Conservation (phyloP, 2,329 filamentous ascomycete species). For the Clonostachys byssicola region DNA sequence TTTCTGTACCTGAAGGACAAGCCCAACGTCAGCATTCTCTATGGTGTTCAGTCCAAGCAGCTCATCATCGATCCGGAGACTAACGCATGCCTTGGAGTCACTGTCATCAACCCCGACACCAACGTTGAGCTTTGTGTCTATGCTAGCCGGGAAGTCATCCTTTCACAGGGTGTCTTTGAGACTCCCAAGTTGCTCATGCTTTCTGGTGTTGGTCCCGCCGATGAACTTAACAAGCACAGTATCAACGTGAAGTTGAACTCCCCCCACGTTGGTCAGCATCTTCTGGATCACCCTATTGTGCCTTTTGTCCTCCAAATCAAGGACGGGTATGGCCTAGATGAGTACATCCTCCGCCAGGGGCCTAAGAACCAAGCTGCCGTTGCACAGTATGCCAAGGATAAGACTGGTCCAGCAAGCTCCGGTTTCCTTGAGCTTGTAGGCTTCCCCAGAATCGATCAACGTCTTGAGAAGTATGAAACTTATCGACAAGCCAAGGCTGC, state of each 20-base stretch:
- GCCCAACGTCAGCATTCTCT: conserved; percentile 48
- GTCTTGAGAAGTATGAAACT: conserved; percentile 38
- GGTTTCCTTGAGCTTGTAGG: conserved; percentile 46
- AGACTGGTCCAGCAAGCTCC: conserved; percentile 31
- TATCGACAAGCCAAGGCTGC: conserved; percentile 37
- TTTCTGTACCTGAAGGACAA: conserved; percentile 47
- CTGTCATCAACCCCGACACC: conserved; percentile 27
- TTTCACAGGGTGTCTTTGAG: conserved; percentile 54
- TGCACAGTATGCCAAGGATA: conserved; percentile 26
- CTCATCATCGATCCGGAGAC: conserved; percentile 42
- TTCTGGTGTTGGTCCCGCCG: conserved; percentile 54
- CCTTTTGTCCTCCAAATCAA: conserved; percentile 41
- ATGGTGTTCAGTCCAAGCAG: conserved; percentile 42
- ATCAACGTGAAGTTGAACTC: conserved; percentile 52
- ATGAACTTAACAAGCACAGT: conserved; percentile 44
- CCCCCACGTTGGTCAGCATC: conserved; percentile 59
- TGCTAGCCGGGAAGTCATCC: conserved; percentile 42
- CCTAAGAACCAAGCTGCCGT: conserved; percentile 23
- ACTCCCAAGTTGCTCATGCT: conserved; percentile 62
- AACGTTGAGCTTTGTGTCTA: conserved; percentile 34
- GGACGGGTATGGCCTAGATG: conserved; percentile 31
- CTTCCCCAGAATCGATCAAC: conserved; percentile 51
- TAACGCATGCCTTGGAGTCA: conserved; percentile 38
- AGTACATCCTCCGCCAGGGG: conserved; percentile 30
- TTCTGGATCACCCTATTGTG: conserved; percentile 58